These are phyloP conservation scores for Sporothrix humicola DNA, from an alignment of 2,329 filamentous ascomycete genomes.

Conservation along the genomic window DNA sequence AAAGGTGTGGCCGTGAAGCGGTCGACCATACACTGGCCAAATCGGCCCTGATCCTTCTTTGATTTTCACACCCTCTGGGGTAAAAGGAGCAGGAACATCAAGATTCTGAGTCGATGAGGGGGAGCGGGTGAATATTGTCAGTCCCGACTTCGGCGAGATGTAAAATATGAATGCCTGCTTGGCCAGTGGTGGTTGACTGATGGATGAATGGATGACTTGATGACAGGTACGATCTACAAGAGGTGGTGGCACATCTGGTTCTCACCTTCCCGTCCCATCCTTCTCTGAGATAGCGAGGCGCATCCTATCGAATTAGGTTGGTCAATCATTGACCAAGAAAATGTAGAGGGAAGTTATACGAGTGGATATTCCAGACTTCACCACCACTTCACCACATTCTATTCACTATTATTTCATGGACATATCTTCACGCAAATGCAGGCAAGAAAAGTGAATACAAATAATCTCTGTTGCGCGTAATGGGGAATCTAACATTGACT, in stretches of 20 bases:
- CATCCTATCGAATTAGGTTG: background rate
- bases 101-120: too few relatives aligned
- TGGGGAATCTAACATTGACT: constrained; percentile 16
- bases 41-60: background rate
- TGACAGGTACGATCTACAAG: background rate
- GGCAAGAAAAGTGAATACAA: too few relatives aligned
- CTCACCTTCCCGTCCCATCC: background rate
- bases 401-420: too few relatives aligned
- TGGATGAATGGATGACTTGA: background rate
- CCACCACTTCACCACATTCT: too few relatives aligned
- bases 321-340: background rate
- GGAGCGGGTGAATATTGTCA: background rate
- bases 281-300: background rate
- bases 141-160: background rate
- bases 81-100: background rate
- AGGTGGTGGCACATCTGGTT: background rate
- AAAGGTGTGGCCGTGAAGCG: background rate
- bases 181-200: background rate
- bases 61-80: background rate
- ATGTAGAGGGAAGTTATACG: background rate
- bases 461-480: background rate
- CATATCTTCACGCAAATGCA: too few relatives aligned
- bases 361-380: background rate
- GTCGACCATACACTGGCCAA: background rate
- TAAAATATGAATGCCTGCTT: background rate